These are phyloP conservation scores for Trichoderma sp. DNA, from an alignment of 2,329 filamentous ascomycete species.

Conservation along the genomic window DNA sequence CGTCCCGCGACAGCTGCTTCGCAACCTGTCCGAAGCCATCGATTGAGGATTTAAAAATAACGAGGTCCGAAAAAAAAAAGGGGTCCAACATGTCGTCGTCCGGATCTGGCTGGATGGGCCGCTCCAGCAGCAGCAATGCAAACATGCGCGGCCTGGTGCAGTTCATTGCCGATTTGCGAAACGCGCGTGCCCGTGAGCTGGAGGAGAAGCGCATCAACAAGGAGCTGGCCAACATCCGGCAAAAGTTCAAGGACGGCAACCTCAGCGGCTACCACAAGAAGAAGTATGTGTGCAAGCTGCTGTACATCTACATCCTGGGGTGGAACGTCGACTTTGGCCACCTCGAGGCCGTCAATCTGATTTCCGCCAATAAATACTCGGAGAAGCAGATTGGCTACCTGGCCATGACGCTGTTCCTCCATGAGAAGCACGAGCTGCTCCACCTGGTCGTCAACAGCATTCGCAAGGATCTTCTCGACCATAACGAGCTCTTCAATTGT, in stretches of 20 bases:
- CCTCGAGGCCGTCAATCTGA: constrained; percentile 95
- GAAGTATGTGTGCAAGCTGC: constrained; percentile 99
- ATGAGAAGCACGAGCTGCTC: constrained; percentile 93
- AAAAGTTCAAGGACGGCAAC: constrained; percentile 96
- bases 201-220: constrained; percentile 99
- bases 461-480: constrained; percentile 87
- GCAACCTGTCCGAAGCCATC: neutral
- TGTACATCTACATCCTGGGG: constrained; percentile 98
- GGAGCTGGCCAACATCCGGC: constrained; percentile 94
- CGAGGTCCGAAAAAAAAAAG: neutral
- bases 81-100: constrained; percentile 50
- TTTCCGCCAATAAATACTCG: constrained; percentile 94
- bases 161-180: constrained; percentile 95
- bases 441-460: constrained; percentile 98
- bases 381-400: constrained; percentile 99
- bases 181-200: constrained; percentile 88
- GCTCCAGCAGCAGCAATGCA: constrained; percentile 61
- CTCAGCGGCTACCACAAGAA: constrained; percentile 98
- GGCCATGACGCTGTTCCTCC: constrained; percentile 93
- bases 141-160: constrained; percentile 86
- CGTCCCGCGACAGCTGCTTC: constrained; percentile 3
- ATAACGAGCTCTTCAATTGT: constrained; percentile 97
- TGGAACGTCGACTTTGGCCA: constrained; percentile 99
- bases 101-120: constrained; percentile 61
- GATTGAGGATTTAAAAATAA: neutral